Evolutionary conservation across 2,329 filamentous ascomycete genomes (phyloP), one percentile per base, ranked within the genome.

Genomic region (Hypocrella siamensis): DNA sequence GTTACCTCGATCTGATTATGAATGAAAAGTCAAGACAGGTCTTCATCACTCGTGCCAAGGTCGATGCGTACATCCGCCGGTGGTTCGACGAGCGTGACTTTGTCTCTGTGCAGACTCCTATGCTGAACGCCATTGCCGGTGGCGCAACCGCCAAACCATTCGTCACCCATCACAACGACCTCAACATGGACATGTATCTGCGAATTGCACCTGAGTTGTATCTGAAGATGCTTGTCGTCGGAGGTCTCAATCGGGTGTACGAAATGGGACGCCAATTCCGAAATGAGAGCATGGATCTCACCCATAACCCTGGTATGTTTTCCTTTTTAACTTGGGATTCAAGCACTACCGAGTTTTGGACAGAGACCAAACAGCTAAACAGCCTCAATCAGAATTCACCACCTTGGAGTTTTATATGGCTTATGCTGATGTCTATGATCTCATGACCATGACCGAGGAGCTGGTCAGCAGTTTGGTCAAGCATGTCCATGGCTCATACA

Each of bases 381-480:
- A 28, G 8, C 1, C 3, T 16, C 15, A 7, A 7, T 4, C 82
- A 25, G 90, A 98, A 54, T 98, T 98, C 64, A 98, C 90, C 27
- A 93, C 84, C 17, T 83, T 84, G 55, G 90, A 98, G 57, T 96
- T 96, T 61, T 98, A 98, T 60, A 77, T 81, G 71, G 88, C 90
- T 4, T 96, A 85, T 43, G 80, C 79, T 34, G 85, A 93, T 56
- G 74, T 93, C 44, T 81, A 92, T 56, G 90, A 96, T 51, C 65
- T 94, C 37, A 56, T 57, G 46, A 63, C 80, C 37, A 70, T 84
- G 48, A 96, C 90, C 2, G 90, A 98, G 57, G 86, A 94, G 51
- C 77, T 98, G 19, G 79, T 98, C 29, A 86, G 83, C 19, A 73
- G 78, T 26, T 69, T 96, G 5, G 88, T 94, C 51, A 86, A 93